These are phyloP conservation scores for Penicillium polonicum DNA, from an alignment of 2,329 filamentous ascomycete genomes.

Conservation along the genomic window DNA sequence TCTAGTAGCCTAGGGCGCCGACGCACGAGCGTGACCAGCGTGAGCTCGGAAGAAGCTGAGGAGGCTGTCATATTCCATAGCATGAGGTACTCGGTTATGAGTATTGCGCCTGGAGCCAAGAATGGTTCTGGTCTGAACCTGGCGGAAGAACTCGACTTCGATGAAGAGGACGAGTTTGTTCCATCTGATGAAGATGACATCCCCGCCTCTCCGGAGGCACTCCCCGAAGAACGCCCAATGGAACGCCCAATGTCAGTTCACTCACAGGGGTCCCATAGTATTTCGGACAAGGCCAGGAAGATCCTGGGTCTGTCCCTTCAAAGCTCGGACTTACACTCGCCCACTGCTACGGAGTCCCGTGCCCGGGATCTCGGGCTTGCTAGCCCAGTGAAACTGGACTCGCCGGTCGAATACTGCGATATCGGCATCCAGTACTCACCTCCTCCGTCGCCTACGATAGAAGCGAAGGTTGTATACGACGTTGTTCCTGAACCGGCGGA, in stretches of 20 bases:
- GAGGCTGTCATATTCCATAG: slow-evolving; percentile 51
- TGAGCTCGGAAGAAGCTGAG: slow-evolving; percentile 51
- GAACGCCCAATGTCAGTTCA: slow-evolving; percentile 44
- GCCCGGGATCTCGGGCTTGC: slow-evolving; percentile 28
- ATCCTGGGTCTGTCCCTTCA: slow-evolving; percentile 47
- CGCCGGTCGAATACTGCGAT: slow-evolving; percentile 63
- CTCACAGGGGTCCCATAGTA: slow-evolving; percentile 37
- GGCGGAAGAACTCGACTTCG: slow-evolving; percentile 87
- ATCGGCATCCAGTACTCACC: slow-evolving; percentile 81
- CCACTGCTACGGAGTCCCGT: slow-evolving; percentile 29
- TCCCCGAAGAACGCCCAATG: slow-evolving; percentile 45
- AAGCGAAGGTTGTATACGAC: slow-evolving; percentile 16
- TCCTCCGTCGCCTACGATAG: slow-evolving; percentile 64
- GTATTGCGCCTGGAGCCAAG: slow-evolving; percentile 57
- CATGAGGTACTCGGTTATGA: slow-evolving; percentile 71
- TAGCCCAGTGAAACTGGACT: slow-evolving; percentile 52
- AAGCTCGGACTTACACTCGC: slow-evolving; percentile 24
- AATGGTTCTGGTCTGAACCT: slow-evolving; percentile 67
- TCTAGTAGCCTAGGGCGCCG: slow-evolving; percentile 65
- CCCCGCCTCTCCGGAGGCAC: slow-evolving; percentile 49
- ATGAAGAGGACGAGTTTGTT: slow-evolving; percentile 66
- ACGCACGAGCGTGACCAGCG: slow-evolving; percentile 57
- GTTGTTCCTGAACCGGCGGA: slow-evolving; percentile 26
- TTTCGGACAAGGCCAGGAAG: slow-evolving; percentile 45
- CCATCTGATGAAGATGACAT: slow-evolving; percentile 70